Evolutionary conservation across 78 protist species (phyloP).

Genomic region (Dictyostelium firmibasis): DNA sequence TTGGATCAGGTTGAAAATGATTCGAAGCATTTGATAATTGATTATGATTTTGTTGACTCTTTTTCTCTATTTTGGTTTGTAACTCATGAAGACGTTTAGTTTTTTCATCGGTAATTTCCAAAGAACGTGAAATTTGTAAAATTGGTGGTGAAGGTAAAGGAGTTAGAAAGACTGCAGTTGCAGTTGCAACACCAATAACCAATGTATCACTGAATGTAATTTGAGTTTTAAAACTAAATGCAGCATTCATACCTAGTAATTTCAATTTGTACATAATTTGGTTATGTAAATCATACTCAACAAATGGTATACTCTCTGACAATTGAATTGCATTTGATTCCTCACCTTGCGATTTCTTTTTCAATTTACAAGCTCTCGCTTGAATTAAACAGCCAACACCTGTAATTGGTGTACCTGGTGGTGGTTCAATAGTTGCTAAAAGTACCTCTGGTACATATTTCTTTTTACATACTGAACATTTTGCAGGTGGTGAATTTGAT

Average conservation of each 20-base stretch:
- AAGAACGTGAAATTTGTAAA: constrained; percentile 63
- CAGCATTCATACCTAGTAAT: constrained; percentile 89
- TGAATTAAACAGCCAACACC: constrained; percentile 77
- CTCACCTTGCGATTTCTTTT: constrained; percentile 82
- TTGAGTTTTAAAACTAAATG: constrained; percentile 78
- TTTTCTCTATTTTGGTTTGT: constrained; percentile 56
- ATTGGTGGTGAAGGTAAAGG: constrained; percentile 82
- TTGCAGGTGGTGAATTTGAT: background rate
- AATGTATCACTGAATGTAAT: constrained; percentile 81
- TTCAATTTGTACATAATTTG: constrained; percentile 88
- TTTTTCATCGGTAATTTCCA: constrained; percentile 74
- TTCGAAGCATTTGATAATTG: background rate
- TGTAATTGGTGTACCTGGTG: constrained; percentile 79
- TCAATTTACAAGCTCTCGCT: constrained; percentile 73
- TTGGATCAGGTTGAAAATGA: constrained; percentile 39
- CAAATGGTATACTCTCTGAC: constrained; percentile 87
- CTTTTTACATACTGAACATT: constrained; percentile 75
- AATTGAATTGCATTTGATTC: constrained; percentile 82
- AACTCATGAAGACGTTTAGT: constrained; percentile 14
- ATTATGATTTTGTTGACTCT: constrained; percentile 22
- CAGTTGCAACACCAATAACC: constrained; percentile 82
- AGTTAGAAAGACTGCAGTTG: constrained; percentile 83
- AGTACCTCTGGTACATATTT: constrained; percentile 87
- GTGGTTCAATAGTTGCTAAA: constrained; percentile 81
- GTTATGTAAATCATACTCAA: constrained; percentile 91